These are phyloP conservation scores for Trametes cinnabarina DNA, from an alignment of 768 basidiomycete genomes.

Conservation along the genomic window DNA sequence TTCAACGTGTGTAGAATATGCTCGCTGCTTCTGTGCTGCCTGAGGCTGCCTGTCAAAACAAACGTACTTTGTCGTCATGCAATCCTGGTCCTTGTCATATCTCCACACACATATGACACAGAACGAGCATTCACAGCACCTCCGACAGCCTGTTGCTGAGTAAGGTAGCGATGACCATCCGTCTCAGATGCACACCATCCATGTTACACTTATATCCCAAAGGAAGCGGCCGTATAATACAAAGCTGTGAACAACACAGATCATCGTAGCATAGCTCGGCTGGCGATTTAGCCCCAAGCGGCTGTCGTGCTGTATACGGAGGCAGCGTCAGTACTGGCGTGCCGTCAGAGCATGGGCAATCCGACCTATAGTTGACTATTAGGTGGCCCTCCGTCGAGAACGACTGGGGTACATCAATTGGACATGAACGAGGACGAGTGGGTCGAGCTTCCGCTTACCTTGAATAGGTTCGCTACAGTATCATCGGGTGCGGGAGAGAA, in stretches of 20 bases:
- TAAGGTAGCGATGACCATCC: no score
- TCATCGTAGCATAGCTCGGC: neutral
- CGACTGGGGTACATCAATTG: conserved; percentile 34
- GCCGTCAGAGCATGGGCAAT: neutral
- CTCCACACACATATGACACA: no score
- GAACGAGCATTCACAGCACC: no score
- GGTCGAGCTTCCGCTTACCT: conserved; percentile 41
- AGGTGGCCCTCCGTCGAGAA: conserved; percentile 63
- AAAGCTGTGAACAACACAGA: neutral
- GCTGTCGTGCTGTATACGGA: conserved; percentile 47
- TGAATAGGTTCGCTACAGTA: conserved; percentile 67
- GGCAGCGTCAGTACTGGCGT: neutral
- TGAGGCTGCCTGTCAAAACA: neutral
- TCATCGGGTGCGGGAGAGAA: conserved; percentile 79
- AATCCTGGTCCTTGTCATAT: no score
- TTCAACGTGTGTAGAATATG: neutral
- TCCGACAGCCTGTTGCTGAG: no score
- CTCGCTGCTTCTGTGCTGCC: neutral
- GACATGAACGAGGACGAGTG: neutral
- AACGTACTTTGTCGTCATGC: no score
- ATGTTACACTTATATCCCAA: neutral
- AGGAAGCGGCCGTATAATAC: neutral
- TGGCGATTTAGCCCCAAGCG: conserved; percentile 47
- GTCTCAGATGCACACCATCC: neutral
- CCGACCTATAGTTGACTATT: conserved; percentile 65